Conservation (phyloP, 345 rosid genomes). For the Aethionema arabicum region DNA sequence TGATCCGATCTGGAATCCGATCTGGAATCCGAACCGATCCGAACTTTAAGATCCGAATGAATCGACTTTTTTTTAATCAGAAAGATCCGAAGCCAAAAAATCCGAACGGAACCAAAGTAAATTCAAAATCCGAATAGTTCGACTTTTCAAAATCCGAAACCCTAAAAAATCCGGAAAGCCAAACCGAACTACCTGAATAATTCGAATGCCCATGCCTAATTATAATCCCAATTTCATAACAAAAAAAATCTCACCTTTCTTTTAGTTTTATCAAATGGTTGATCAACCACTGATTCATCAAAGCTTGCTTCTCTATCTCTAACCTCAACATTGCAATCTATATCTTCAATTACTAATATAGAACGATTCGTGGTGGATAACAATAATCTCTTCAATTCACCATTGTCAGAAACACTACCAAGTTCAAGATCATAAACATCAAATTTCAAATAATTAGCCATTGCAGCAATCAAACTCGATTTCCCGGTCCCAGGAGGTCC, state of each 20-base stretch:
- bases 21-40: no score
- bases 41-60: no score
- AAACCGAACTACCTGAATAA: no score
- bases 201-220: no score
- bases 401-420: constrained; percentile 37
- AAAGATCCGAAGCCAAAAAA: no score
- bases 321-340: constrained; percentile 47
- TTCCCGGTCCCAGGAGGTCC: constrained; percentile 70
- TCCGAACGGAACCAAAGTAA: no score
- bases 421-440: constrained; percentile 61
- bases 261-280: background rate
- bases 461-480: constrained; percentile 61
- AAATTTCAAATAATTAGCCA: constrained; percentile 58
- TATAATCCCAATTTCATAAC: background rate
- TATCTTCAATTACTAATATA: constrained; percentile 56
- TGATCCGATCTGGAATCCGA: no score
- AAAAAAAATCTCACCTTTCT: constrained; percentile 19
- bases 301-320: constrained; percentile 36
- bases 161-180: background rate
- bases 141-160: background rate
- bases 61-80: no score
- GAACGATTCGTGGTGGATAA: constrained; percentile 50
- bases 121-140: no score
- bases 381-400: constrained; percentile 43
- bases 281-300: background rate